phyloP scores from a whole-genome alignment of 75 land plant species.

The Picea glauca region DNA sequence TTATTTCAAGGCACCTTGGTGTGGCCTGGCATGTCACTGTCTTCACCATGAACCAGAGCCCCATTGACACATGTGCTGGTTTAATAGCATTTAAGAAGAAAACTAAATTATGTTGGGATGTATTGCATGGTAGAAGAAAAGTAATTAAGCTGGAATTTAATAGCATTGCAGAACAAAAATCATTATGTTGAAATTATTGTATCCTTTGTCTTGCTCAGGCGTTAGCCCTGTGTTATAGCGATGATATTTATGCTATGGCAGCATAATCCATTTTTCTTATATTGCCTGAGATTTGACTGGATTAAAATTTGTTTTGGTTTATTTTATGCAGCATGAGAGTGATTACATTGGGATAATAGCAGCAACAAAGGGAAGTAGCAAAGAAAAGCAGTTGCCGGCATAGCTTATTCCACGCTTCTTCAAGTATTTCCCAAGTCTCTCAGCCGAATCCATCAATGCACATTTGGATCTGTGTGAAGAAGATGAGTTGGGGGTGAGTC shows the following conservation, averaged over 20 bases:
- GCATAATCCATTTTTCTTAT: not conserved
- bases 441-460: slow-evolving; percentile 44
- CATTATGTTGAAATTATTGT: not conserved
- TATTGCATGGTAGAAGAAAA: not conserved
- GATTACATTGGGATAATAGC: slow-evolving; percentile 89
- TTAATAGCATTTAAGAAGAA: no score
- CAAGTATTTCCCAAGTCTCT: slow-evolving; percentile 76
- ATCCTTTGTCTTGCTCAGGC: not conserved
- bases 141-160: no score
- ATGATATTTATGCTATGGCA: no score
- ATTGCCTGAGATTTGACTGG: slow-evolving; percentile 7
- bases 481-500: slow-evolving; percentile 90
- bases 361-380: slow-evolving; percentile 65
- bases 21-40: no score
- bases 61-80: no score
- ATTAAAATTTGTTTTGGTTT: not conserved
- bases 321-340: slow-evolving; percentile 53
- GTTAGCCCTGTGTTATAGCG: no score
- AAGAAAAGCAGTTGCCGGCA: slow-evolving; percentile 95
- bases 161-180: not conserved
- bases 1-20: no score
- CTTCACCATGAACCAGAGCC: no score
- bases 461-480: slow-evolving; percentile 88
- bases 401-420: slow-evolving; percentile 95
- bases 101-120: no score